phyloP scores from a whole-genome alignment of 1,139 yeast species.

The Entelexis paramagnoliae region DNA sequence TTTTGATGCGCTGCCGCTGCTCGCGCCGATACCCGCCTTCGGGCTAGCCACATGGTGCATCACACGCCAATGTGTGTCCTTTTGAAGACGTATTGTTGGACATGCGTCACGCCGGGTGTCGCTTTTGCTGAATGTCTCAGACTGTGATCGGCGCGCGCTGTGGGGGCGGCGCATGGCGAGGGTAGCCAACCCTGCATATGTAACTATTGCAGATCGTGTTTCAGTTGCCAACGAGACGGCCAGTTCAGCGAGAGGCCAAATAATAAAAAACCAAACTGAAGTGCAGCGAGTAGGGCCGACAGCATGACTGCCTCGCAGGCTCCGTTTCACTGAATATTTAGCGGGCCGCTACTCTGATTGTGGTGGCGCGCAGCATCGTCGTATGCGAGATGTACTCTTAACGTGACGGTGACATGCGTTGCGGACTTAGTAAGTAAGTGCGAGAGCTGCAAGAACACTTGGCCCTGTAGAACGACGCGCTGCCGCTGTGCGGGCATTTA shows the following conservation, averaged over 20 bases:
- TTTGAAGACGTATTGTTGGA: background rate
- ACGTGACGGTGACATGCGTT: background rate
- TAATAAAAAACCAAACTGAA: no score
- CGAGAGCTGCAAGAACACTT: background rate
- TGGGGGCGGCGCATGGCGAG: background rate
- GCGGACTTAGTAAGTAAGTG: background rate
- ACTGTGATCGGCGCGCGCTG: background rate
- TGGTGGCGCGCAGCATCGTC: no score
- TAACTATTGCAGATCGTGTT: background rate
- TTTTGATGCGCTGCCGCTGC: no score
- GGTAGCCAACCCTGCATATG: background rate
- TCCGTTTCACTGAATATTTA: no score
- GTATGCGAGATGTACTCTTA: background rate
- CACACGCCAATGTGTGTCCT: background rate
- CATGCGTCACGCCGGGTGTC: background rate
- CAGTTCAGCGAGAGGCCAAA: no score
- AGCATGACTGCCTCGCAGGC: no score
- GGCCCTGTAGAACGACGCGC: background rate
- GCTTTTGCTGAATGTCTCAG: background rate
- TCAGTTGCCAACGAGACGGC: no score
- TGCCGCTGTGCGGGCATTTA: no score
- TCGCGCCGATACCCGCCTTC: background rate
- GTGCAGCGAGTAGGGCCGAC: no score
- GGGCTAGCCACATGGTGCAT: background rate
- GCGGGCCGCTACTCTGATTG: no score